phyloP scores from a whole-genome alignment of 148 eudicot genomes.

The Diospyros kaki region DNA sequence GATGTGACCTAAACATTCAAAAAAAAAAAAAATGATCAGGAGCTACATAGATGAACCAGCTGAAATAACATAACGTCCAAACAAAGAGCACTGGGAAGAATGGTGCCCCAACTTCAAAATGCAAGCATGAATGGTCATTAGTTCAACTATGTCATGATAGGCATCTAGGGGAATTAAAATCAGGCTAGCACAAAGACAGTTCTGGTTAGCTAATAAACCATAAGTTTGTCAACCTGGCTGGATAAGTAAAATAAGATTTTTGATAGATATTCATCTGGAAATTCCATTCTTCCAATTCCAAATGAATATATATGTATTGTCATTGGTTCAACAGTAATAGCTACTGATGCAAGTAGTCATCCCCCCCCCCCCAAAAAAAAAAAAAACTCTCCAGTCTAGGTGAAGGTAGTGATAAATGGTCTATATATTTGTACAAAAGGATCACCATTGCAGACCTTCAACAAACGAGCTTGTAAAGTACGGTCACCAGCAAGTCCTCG shows the following conservation, averaged over 20 bases:
- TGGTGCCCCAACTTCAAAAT: background rate
- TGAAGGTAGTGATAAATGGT: background rate
- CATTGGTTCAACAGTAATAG: background rate
- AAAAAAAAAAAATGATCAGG: conserved; percentile 7
- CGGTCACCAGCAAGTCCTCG: conserved; percentile 75
- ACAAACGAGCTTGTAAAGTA: conserved; percentile 63
- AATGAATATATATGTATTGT: background rate
- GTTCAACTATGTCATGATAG: background rate
- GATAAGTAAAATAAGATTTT: background rate
- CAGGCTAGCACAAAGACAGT: background rate
- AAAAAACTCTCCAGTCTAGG: background rate
- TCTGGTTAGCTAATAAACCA: background rate
- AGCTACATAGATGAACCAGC: conserved; percentile 3
- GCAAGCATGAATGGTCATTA: background rate
- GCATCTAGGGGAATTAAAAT: background rate
- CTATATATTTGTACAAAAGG: background rate
- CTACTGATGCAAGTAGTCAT: too few species aligned
- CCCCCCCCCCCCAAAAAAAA: background rate
- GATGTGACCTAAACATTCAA: conserved; percentile 57
- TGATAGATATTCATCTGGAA: background rate
- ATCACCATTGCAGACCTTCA: conserved; percentile 52
- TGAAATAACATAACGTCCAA: background rate
- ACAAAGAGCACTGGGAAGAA: background rate
- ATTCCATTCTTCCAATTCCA: background rate
- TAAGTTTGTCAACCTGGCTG: background rate